A percentile compares a stretch with the other conserved stretches of the same genome.
Evolutionary conservation across 805 yeast species (phyloP).

Genomic region (Hanseniaspora lachancei): DNA sequence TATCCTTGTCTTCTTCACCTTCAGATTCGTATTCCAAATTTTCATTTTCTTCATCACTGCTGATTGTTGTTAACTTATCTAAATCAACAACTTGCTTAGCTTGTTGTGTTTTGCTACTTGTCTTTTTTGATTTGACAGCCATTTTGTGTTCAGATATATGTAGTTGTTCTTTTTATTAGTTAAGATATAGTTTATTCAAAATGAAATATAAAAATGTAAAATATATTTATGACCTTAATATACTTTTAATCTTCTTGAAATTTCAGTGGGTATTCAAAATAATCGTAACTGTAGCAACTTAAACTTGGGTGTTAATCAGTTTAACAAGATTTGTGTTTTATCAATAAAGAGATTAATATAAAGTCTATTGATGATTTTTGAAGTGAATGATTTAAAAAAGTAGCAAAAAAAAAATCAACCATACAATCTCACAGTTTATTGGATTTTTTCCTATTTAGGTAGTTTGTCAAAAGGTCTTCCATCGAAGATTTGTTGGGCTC

Average conservation of each 20-base stretch:
- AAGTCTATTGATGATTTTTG: neutral
- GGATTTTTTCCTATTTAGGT: neutral
- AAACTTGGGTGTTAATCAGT: neutral
- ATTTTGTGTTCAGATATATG: neutral
- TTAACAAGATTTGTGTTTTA: too few species aligned
- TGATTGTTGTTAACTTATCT: slow-evolving; percentile 57
- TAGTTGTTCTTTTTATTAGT: neutral
- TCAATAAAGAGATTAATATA: too few species aligned
- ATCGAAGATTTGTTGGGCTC: too few species aligned
- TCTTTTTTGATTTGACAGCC: neutral
- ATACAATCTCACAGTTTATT: neutral
- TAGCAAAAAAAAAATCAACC: too few species aligned
- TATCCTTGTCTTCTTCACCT: slow-evolving; percentile 22
- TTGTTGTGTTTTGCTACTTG: neutral
- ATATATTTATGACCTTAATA: too few species aligned
- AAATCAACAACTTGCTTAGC: slow-evolving; percentile 29
- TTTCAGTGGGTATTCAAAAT: neutral
- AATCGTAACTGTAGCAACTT: neutral
- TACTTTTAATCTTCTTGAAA: too few species aligned
- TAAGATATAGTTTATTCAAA: neutral
- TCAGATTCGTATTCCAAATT: slow-evolving; percentile 40
- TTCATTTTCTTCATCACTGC: slow-evolving; percentile 59
- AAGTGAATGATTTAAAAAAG: too few species aligned
- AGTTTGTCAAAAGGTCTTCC: neutral
- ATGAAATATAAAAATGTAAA: too few species aligned